Evolutionary conservation across 345 rosid genomes (phyloP).

Genomic region (Brassica carinata): DNA sequence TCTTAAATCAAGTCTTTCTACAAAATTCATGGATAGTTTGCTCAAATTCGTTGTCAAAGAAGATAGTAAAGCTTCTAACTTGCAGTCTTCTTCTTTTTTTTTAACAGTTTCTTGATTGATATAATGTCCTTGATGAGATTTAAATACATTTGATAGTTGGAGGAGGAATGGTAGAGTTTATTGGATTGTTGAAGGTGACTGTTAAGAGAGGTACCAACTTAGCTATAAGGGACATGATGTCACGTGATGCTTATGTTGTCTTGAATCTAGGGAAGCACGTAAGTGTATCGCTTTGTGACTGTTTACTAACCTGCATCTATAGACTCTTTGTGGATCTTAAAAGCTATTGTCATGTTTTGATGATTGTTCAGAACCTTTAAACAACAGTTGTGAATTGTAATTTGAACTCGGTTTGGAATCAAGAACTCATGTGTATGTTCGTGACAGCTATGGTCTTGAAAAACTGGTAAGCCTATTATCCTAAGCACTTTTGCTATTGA

Average conservation of each 20-base stretch:
- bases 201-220: slow-evolving; percentile 58
- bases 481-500: too few species aligned
- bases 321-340: neutral
- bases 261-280: slow-evolving; percentile 54
- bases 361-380: slow-evolving; percentile 36
- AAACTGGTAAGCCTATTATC: slow-evolving; percentile 35
- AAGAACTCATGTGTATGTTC: slow-evolving; percentile 53
- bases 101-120: too few species aligned
- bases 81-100: neutral
- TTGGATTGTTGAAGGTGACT: slow-evolving; percentile 57
- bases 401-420: slow-evolving; percentile 58
- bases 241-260: slow-evolving; percentile 58
- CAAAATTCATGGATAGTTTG: slow-evolving; percentile 64
- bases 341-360: neutral
- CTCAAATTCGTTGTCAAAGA: slow-evolving; percentile 49
- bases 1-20: slow-evolving; percentile 64
- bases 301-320: neutral
- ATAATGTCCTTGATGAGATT: neutral
- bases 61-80: slow-evolving; percentile 42
- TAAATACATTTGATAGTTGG: slow-evolving; percentile 6
- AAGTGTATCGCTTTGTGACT: slow-evolving; percentile 21
- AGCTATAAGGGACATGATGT: slow-evolving; percentile 54
- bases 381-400: slow-evolving; percentile 49
- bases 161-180: slow-evolving; percentile 50
- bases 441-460: slow-evolving; percentile 44